Base-by-base conservation (phyloP, 169 alveolate species). In the Cryptosporidium viatorum region DNA sequence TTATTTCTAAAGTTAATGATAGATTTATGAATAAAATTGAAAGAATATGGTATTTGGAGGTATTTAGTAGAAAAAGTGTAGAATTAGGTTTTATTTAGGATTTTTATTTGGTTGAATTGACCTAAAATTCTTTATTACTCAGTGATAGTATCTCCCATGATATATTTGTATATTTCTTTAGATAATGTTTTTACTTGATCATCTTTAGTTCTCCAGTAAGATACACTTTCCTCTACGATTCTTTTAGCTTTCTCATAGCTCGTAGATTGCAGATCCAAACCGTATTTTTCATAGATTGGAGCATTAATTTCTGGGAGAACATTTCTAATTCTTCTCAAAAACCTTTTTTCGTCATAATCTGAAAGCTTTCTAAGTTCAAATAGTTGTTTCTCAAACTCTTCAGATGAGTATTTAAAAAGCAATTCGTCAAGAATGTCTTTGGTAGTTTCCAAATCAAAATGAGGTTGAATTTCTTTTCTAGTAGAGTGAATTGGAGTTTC, bases 271-370 rank as follows among this genome's bases (percentile, higher is more conserved):
- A 43, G 67, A 37, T 80, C 67, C 7, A 80, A 31, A 8, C 89
- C 89, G 6, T 62, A 65, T 39, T 80, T 65, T 45, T 59, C 21
- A 37, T 26, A 80, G 29, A 80, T 48, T 3, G 89, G 89, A 14
- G 23, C 14, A 6, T 59, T 59, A 10, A 80, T 33, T 9, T 39
- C 75, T 7, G 89, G 89, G 26, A 80, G 62, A 3, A 80, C 69
- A 5, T 80, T 80, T 39, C 75, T 59, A 10, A 80, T 21, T 31
- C 89, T 29, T 31, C 73, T 62, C 10, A 80, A 12, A 2, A 80
- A 41, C 12, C 89, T 59, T 39, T 80, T 80, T 43, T 80, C 89
- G 37, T 80, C 89, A 33, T 80, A 80, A 18, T 80, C 89, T 14
- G 89, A 80, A 33, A 65, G 69, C 55, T 37, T 62, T 41, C 89